Conservation (phyloP, 345 rosid genomes). For the Sonneratia caseolaris region DNA sequence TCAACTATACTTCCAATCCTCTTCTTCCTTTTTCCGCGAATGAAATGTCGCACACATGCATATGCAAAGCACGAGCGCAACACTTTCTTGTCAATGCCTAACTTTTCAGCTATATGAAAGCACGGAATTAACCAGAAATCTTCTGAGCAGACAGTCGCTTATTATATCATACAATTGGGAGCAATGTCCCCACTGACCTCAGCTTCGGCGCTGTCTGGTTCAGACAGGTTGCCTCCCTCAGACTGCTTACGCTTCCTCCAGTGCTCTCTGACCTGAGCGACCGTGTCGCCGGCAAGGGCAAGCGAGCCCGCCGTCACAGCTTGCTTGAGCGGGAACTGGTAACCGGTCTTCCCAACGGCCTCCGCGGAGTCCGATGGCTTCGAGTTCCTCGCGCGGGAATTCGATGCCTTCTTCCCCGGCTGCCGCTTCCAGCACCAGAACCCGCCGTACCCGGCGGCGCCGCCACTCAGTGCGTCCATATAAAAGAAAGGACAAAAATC, state of each 20-base stretch:
- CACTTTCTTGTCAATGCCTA: neutral
- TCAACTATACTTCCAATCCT: neutral
- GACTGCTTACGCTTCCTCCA: constrained; percentile 29
- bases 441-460: constrained; percentile 34
- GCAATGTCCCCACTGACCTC: constrained; percentile 17
- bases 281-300: constrained; percentile 68
- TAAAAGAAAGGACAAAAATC: neutral
- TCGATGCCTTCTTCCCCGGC: constrained; percentile 17
- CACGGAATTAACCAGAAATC: neutral
- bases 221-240: constrained; percentile 13
- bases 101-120: neutral
- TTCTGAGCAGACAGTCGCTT: neutral
- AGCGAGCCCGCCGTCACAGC: constrained; percentile 72
- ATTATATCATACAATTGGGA: neutral
- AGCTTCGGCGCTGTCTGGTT: constrained; percentile 12
- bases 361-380: constrained; percentile 44
- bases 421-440: constrained; percentile 49
- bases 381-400: constrained; percentile 24
- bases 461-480: constrained; percentile 48
- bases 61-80: neutral
- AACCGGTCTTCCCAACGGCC: constrained; percentile 26
- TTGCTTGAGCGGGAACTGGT: constrained; percentile 72
- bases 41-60: neutral
- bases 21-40: neutral
- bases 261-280: constrained; percentile 52